phyloP scores from a whole-genome alignment of 2,329 filamentous ascomycete species.

The Metarhizium rileyi region DNA sequence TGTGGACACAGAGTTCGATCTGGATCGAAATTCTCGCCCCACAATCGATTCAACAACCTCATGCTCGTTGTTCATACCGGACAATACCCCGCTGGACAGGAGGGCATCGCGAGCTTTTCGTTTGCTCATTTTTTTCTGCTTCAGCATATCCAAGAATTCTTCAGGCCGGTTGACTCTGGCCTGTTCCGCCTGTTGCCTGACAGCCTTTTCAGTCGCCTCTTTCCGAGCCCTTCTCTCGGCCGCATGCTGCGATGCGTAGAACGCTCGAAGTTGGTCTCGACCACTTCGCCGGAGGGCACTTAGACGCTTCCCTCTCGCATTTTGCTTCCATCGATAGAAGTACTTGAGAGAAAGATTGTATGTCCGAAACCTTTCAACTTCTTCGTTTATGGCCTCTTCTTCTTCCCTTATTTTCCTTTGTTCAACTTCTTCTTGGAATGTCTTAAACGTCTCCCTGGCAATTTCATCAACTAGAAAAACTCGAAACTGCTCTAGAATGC shows the following conservation, averaged over 20 bases:
- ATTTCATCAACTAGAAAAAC: conserved; percentile 35
- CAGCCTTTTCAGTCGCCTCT: conserved; percentile 19
- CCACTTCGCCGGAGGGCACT: conserved; percentile 41
- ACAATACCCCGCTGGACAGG: conserved; percentile 31
- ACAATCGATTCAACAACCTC: conserved; percentile 26
- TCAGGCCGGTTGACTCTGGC: conserved; percentile 22
- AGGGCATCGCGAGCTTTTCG: conserved; percentile 27
- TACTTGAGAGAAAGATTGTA: conserved; percentile 43
- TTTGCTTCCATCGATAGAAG: conserved; percentile 46
- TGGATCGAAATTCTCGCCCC: conserved; percentile 14
- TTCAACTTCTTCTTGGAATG: conserved; percentile 30
- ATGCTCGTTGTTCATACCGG: conserved; percentile 29
- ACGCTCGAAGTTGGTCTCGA: conserved; percentile 39
- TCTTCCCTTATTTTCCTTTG: conserved; percentile 36
- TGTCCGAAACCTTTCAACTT: conserved; percentile 37
- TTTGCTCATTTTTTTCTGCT: conserved; percentile 20
- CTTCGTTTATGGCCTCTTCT: conserved; percentile 34
- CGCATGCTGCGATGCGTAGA: conserved; percentile 29
- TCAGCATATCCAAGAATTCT: conserved; percentile 24
- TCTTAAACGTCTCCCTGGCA: conserved; percentile 30
- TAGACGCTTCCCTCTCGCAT: conserved; percentile 36
- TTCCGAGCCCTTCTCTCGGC: conserved; percentile 24
- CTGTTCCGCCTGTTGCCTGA: conserved; percentile 16
- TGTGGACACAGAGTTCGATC: conserved; percentile 13
- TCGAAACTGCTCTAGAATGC: conserved; percentile 42